phyloP scores from a whole-genome alignment of 305 asterid genomes.

The Striga hermonthica region DNA sequence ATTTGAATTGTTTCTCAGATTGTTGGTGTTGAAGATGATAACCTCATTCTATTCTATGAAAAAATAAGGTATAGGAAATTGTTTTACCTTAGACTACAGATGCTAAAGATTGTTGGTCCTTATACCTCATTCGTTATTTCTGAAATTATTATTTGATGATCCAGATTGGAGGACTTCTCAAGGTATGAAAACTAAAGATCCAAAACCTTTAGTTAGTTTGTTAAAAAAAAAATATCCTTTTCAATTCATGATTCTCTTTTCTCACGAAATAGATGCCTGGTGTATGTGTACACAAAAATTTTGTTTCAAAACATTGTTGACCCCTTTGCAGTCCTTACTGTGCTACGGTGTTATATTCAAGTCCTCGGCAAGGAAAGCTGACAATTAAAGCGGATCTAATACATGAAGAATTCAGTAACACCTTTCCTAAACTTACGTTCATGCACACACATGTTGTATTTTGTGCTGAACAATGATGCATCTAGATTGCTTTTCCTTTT shows the following conservation, averaged over 20 bases:
- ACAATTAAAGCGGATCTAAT: conserved; percentile 82
- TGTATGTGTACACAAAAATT: conserved; percentile 8
- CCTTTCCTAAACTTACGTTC: conserved; percentile 26
- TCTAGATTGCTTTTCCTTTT: conserved; percentile 33
- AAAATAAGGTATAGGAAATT: conserved; percentile 65
- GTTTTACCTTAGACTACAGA: conserved; percentile 27
- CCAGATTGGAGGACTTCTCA: conserved; percentile 86
- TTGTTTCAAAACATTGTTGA: conserved; percentile 26
- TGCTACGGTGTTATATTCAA: conserved; percentile 54
- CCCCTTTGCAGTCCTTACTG: conserved; percentile 70
- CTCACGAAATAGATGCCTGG: conserved; percentile 24
- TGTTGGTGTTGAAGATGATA: conserved; percentile 73
- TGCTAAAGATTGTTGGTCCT: conserved; percentile 18
- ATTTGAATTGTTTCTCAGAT: conserved; percentile 48
- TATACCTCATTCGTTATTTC: conserved; percentile 20
- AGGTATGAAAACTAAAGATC: conserved; percentile 51
- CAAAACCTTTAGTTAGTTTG: conserved; percentile 20
- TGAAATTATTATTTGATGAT: conserved; percentile 32
- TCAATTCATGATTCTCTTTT: conserved; percentile 23
- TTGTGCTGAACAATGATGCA: conserved; percentile 17
- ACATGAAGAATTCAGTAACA: conserved; percentile 72
- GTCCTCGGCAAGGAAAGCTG: conserved; percentile 72
- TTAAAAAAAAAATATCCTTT: conserved; percentile 4
- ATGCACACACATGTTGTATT: not conserved
- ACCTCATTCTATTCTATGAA: conserved; percentile 68